Percentiles rank a stretch among this genome's conserved stretches.
Conservation (phyloP, 1,284 basidiomycete species). For the Waitea zeae region DNA sequence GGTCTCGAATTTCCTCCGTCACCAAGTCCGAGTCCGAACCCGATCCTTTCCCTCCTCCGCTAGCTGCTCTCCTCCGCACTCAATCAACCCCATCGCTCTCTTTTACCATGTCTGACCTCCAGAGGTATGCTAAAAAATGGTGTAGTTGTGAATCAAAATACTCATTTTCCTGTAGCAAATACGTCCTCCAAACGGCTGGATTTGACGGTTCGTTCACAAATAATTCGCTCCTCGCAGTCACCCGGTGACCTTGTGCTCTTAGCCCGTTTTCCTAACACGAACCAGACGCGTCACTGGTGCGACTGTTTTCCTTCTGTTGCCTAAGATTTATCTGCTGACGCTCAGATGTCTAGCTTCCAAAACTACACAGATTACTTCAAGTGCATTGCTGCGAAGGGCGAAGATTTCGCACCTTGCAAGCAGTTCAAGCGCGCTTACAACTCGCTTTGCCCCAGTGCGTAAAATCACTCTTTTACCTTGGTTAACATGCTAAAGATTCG, state of each 20-base stretch:
- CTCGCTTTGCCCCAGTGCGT: conserved; percentile 95
- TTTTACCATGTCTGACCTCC: too few relatives aligned
- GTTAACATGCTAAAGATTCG: conserved; percentile 60
- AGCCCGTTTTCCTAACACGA: conserved; percentile 92
- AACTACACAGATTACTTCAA: conserved; percentile 98
- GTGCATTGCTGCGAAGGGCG: conserved; percentile 93
- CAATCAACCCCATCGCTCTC: too few relatives aligned
- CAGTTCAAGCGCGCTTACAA: conserved; percentile 96
- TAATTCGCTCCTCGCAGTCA: background rate
- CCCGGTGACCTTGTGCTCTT: conserved; percentile 4
- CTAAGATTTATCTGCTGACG: background rate
- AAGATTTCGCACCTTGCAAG: conserved; percentile 95
- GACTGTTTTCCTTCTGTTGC: conserved; percentile 8
- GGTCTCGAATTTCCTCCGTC: too few relatives aligned
- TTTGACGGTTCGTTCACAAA: conserved; percentile 46
- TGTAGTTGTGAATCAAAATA: too few relatives aligned
- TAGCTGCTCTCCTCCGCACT: too few relatives aligned
- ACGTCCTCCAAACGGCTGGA: conserved; percentile 69
- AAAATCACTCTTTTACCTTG: conserved; percentile 2
- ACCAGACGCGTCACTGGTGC: conserved; percentile 91
- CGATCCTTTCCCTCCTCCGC: too few relatives aligned
- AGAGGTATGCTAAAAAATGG: too few relatives aligned
- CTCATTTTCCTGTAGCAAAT: conserved; percentile 37
- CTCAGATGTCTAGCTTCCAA: conserved; percentile 54
- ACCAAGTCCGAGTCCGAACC: too few relatives aligned